Percentiles rank a stretch among this genome's conserved stretches.
Evolutionary conservation across 768 basidiomycete species (phyloP).

Genomic region (Suillus subaureus): DNA sequence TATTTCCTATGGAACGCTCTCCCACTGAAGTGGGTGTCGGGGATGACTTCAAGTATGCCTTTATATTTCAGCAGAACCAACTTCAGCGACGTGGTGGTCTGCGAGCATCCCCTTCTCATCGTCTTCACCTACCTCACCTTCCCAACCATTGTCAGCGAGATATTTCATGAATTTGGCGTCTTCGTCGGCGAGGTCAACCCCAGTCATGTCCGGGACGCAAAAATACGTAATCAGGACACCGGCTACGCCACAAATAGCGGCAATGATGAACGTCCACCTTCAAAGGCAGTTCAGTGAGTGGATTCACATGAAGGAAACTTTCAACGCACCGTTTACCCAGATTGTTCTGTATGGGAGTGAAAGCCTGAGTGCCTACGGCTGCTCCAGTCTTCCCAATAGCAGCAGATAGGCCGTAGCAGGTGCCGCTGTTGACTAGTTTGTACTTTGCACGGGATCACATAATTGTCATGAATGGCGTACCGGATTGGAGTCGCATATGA

Average conservation of each 20-base stretch:
- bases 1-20: too few relatives aligned
- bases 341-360: constrained; percentile 67
- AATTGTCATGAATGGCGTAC: constrained; percentile 28
- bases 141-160: constrained; percentile 65
- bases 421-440: constrained; percentile 44
- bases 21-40: too few relatives aligned
- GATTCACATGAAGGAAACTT: constrained; percentile 1
- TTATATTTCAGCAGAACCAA: constrained; percentile 15
- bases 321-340: constrained; percentile 60
- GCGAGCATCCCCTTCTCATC: constrained; percentile 37
- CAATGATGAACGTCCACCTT: constrained; percentile 70
- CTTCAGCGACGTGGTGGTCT: constrained; percentile 19
- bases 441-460: background rate
- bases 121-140: constrained; percentile 62
- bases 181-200: constrained; percentile 66
- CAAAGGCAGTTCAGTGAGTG: constrained; percentile 3
- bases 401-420: constrained; percentile 70
- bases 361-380: constrained; percentile 69
- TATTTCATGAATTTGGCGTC: constrained; percentile 64
- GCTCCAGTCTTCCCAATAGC: constrained; percentile 74
- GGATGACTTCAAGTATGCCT: background rate
- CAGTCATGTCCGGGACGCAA: constrained; percentile 69
- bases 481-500: constrained; percentile 68
- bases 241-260: constrained; percentile 64
- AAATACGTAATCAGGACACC: constrained; percentile 70